Percentiles rank a stretch among this genome's conserved stretches.
phyloP scores from a whole-genome alignment of 495 filamentous ascomycete species.

The Xanthoparmelia taractica region DNA sequence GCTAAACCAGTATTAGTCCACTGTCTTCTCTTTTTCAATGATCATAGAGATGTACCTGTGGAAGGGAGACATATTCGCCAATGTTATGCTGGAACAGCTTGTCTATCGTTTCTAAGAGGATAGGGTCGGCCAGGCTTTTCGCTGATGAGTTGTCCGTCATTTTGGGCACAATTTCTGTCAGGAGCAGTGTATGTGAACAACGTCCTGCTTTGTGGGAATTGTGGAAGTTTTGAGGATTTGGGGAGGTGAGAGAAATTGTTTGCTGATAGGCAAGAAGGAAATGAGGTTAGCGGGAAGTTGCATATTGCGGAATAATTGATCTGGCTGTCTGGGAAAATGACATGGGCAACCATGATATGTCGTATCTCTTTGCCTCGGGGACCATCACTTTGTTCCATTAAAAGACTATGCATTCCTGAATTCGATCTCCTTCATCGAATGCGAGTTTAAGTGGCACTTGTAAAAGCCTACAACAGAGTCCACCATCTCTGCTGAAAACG shows the following conservation, averaged over 20 bases:
- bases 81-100: constrained; percentile 34
- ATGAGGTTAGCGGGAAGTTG: too few relatives aligned
- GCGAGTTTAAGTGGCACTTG: too few relatives aligned
- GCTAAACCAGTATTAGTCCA: constrained; percentile 20
- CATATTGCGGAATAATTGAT: too few relatives aligned
- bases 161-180: not conserved
- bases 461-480: too few relatives aligned
- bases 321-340: too few relatives aligned
- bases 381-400: too few relatives aligned
- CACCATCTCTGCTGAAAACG: too few relatives aligned
- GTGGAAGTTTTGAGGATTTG: not conserved
- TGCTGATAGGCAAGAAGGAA: not conserved
- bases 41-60: constrained; percentile 24
- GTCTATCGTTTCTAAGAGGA: constrained; percentile 37
- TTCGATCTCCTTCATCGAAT: too few relatives aligned
- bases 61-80: constrained; percentile 33
- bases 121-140: constrained; percentile 27
- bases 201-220: not conserved
- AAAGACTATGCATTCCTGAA: too few relatives aligned
- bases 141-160: not conserved
- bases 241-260: not conserved
- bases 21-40: not conserved
- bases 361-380: too few relatives aligned
- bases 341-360: not conserved
- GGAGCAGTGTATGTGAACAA: not conserved